phyloP scores from a whole-genome alignment of 176 grass and related monocot species.

The Typha latifolia region DNA sequence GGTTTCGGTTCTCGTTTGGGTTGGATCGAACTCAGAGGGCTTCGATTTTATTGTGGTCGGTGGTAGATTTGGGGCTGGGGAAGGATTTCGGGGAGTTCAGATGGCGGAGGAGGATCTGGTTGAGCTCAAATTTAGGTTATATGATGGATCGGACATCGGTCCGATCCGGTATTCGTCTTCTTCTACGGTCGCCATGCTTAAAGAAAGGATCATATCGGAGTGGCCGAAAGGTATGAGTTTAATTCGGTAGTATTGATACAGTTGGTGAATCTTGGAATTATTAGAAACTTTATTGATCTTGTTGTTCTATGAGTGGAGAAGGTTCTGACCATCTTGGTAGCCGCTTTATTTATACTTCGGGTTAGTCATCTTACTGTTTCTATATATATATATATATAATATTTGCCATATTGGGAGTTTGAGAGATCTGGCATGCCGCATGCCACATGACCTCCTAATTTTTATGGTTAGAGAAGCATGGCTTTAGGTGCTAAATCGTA shows the following conservation, averaged over 20 bases:
- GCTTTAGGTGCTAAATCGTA: too few species aligned
- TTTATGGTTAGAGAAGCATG: not conserved
- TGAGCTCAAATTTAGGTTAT: constrained; percentile 8
- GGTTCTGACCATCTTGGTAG: not conserved
- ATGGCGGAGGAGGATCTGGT: constrained; percentile 11
- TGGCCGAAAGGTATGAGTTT: constrained; percentile 8
- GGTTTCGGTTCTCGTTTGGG: not conserved
- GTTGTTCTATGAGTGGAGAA: not conserved
- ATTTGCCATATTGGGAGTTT: not conserved
- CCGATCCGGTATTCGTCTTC: constrained; percentile 8
- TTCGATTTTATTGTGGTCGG: constrained; percentile 5
- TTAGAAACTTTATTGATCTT: not conserved
- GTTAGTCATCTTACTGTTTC: not conserved
- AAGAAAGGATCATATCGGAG: constrained; percentile 10
- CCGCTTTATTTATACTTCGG: not conserved
- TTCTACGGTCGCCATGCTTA: constrained; percentile 5
- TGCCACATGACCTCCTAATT: not conserved
- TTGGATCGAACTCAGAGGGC: not conserved
- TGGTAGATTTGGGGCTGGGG: constrained; percentile 1
- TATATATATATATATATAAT: not conserved
- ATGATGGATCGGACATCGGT: constrained; percentile 9
- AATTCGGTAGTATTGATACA: too few species aligned
- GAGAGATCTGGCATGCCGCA: not conserved
- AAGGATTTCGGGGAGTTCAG: not conserved
- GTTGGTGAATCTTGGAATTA: too few species aligned